A percentile compares a stretch with the other conserved stretches of the same genome.
Conservation (phyloP, 2,329 filamentous ascomycete genomes). For the Rhynchosporium graminicola region DNA sequence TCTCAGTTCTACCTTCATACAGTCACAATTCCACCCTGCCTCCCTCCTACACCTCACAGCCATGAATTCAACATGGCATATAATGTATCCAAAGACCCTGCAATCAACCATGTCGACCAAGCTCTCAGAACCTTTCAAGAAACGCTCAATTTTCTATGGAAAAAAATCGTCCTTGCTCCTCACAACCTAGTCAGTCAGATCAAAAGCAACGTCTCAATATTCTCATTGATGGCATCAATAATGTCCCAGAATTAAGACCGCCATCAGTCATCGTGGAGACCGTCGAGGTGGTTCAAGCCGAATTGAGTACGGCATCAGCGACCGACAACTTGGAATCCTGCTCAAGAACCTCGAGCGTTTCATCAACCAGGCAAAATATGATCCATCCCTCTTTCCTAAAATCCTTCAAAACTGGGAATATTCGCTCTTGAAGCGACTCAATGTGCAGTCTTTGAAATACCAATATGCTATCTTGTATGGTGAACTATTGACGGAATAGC, state of each 20-base stretch:
- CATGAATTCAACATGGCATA: conserved; percentile 40
- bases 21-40: not conserved
- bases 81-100: conserved; percentile 51
- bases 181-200: conserved; percentile 39
- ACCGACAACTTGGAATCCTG: conserved; percentile 29
- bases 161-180: conserved; percentile 47
- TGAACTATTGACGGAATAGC: conserved; percentile 55
- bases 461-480: conserved; percentile 59
- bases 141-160: conserved; percentile 51
- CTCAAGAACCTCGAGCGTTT: conserved; percentile 51
- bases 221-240: conserved; percentile 36
- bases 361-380: conserved; percentile 54
- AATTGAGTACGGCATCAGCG: conserved; percentile 25
- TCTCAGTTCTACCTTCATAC: not conserved
- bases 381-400: conserved; percentile 52
- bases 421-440: conserved; percentile 49
- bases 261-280: conserved; percentile 22
- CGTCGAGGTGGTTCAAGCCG: conserved; percentile 18
- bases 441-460: conserved; percentile 54
- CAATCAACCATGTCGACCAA: conserved; percentile 57
- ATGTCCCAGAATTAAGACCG: conserved; percentile 37
- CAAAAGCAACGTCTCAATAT: conserved; percentile 42
- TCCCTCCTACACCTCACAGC: not conserved
- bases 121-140: conserved; percentile 55
- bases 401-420: conserved; percentile 50